Conservation (phyloP, 2,329 filamentous ascomycete genomes). For the Penicillium aurantiogriseum region DNA sequence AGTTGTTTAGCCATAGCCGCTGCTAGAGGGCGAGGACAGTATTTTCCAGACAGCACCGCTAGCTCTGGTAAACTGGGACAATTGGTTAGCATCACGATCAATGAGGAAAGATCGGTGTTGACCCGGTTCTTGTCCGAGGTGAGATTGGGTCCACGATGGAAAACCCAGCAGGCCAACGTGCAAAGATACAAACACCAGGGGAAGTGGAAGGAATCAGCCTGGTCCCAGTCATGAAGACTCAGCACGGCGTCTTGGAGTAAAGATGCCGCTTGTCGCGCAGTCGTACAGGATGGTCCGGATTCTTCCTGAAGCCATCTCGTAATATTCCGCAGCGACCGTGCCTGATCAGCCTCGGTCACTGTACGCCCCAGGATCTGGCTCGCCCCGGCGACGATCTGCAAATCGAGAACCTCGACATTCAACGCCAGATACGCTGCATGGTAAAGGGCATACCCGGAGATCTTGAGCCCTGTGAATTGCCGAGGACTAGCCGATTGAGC, state of each 20-base stretch:
- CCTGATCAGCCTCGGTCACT: conserved; percentile 53
- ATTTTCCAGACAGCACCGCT: conserved; percentile 43
- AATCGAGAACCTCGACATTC: conserved; percentile 58
- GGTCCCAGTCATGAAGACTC: conserved; percentile 52
- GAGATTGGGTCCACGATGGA: conserved; percentile 52
- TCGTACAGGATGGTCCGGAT: conserved; percentile 7
- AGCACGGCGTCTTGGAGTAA: conserved; percentile 53
- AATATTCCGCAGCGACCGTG: conserved; percentile 42
- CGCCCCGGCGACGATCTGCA: conserved; percentile 62
- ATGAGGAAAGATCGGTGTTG: conserved; percentile 32
- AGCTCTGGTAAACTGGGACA: conserved; percentile 37
- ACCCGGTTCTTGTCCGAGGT: conserved; percentile 38
- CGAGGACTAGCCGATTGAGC: conserved; percentile 31
- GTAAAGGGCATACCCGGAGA: conserved; percentile 56
- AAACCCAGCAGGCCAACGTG: conserved; percentile 58
- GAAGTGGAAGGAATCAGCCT: conserved; percentile 58
- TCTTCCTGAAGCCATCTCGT: conserved; percentile 23
- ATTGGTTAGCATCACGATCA: conserved; percentile 38
- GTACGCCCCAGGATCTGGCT: conserved; percentile 57
- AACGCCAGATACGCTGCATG: conserved; percentile 58
- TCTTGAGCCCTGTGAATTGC: conserved; percentile 50
- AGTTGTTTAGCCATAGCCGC: conserved; percentile 57
- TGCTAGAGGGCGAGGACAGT: conserved; percentile 53
- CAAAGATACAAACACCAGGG: conserved; percentile 63
- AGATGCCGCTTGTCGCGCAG: conserved; percentile 53